A percentile compares a stretch with the other conserved stretches of the same genome.
These are phyloP conservation scores for Rhododendron williamsianum DNA, from an alignment of 148 eudicot genomes.

Conservation along the genomic window DNA sequence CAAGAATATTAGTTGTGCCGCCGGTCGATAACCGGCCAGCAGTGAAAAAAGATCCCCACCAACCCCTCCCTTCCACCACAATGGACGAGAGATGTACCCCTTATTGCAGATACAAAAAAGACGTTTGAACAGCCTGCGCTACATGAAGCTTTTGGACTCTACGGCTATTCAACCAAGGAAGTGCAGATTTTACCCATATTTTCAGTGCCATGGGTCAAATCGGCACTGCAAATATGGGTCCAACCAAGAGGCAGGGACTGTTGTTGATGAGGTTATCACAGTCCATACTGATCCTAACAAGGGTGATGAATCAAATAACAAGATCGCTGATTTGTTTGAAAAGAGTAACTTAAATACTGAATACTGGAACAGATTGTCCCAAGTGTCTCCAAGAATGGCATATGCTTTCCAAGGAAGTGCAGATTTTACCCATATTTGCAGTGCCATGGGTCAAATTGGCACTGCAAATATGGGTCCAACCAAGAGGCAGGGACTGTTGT, in stretches of 20 bases:
- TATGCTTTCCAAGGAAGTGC: not conserved
- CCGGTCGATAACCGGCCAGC: not conserved
- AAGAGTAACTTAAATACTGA: not conserved
- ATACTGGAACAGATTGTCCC: not conserved
- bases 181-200: not conserved
- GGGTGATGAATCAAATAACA: not conserved
- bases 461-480: not conserved
- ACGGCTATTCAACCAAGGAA: not conserved
- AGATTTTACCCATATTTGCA: not conserved
- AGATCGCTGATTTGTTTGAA: not conserved
- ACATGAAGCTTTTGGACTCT: not conserved
- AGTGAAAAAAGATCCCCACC: not conserved
- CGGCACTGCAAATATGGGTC: not conserved
- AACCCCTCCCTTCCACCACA: not conserved
- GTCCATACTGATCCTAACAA: not conserved
- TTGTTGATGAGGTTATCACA: not conserved
- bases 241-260: not conserved
- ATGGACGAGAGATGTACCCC: not conserved
- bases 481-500: not conserved
- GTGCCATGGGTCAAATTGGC: too few species aligned
- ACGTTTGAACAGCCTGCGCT: not conserved
- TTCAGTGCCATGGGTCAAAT: not conserved
- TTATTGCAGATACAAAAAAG: not conserved
- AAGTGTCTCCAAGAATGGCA: not conserved
- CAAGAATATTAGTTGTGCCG: not conserved